A percentile compares a stretch with the other conserved stretches of the same genome.
Evolutionary conservation across 2,329 filamentous ascomycete species (phyloP).

Genomic region (Pyrenochaeta sp.): DNA sequence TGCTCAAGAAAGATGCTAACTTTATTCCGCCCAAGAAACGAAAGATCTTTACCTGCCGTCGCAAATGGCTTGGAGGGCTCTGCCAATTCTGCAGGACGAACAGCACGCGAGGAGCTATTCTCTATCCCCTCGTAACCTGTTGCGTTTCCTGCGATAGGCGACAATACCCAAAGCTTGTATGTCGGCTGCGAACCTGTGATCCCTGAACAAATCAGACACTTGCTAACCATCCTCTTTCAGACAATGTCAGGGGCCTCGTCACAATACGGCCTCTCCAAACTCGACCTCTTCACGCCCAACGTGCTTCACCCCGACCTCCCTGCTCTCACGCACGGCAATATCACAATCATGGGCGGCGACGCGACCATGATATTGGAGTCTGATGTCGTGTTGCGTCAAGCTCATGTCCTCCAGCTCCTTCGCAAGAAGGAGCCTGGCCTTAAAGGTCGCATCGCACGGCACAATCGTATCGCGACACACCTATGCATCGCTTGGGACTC

Average conservation of each 20-base stretch:
- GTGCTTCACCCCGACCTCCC: conserved; percentile 32
- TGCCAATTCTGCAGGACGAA: conserved; percentile 39
- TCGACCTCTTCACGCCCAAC: conserved; percentile 45
- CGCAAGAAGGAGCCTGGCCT: conserved; percentile 11
- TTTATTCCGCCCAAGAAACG: conserved; percentile 21
- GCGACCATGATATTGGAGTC: conserved; percentile 33
- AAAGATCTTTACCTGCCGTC: conserved; percentile 25
- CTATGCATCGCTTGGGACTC: conserved; percentile 12
- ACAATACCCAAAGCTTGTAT: conserved; percentile 38
- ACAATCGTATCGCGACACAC: conserved; percentile 29
- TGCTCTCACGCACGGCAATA: conserved; percentile 24
- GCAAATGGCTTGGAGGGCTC: conserved; percentile 32
- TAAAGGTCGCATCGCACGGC: conserved; percentile 20
- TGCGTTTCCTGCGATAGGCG: conserved; percentile 36
- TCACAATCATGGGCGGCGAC: conserved; percentile 24
- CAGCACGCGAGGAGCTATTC: conserved; percentile 31
- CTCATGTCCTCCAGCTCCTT: conserved; percentile 22
- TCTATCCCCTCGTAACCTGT: conserved; percentile 30
- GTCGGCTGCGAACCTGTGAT: no score
- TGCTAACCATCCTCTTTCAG: conserved; percentile 16
- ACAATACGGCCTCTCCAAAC: conserved; percentile 33
- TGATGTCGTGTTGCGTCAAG: conserved; percentile 30
- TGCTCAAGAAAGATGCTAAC: conserved; percentile 31
- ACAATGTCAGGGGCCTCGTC: conserved; percentile 38
- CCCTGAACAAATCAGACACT: no score